Evolutionary conservation across 2,329 filamentous ascomycete genomes (phyloP), one percentile per base, ranked within the genome.

Genomic region (Penicillium sp.): DNA sequence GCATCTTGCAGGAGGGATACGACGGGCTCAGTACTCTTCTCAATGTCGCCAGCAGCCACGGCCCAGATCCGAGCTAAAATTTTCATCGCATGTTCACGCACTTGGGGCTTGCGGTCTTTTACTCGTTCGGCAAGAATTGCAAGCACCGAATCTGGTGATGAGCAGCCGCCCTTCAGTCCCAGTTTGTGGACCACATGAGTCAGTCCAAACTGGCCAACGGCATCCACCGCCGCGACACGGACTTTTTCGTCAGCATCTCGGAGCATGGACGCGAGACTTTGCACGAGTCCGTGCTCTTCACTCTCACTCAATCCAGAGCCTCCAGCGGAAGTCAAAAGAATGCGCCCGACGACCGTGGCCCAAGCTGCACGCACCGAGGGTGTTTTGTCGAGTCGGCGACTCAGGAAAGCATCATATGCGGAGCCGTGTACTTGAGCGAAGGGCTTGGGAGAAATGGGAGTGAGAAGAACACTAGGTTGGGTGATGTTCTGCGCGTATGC

Each of bases 181-280:
- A 98, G 75, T 62, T 94, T 95, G 36, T 83, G 76, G 48, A 96
- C 77, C 39, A 96, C 79, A 51, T 93, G 83, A 36, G 80, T 76
- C 65, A 95, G 87, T 47, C 80, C 80, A 61, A 97, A 94, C 10
- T 79, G 76, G 43, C 86, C 85, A 16, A 98, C 79, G 1, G 86
- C 84, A 60, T 87, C 85, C 33, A 97, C 84, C n/a, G 89, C 88
- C 20, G 90, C 86, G 42, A 96, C 69, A 20, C 93, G 83, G 29
- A 98, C 93, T 59, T 84, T 90, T 57, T 98, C 93, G 58, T 98
- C 93, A 23, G 78, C 80, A 62, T 98, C 93, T 14, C 83, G 83
- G 8, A 97, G 77, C 70, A 91, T 89, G 43, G 89, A 86, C 1
- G 81, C 80, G 14, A 97, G 73, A 7, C 80, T 80, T 45, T 79